These are phyloP conservation scores for Bipolaris oryzae DNA, from an alignment of 2,329 filamentous ascomycete genomes.

Conservation along the genomic window DNA sequence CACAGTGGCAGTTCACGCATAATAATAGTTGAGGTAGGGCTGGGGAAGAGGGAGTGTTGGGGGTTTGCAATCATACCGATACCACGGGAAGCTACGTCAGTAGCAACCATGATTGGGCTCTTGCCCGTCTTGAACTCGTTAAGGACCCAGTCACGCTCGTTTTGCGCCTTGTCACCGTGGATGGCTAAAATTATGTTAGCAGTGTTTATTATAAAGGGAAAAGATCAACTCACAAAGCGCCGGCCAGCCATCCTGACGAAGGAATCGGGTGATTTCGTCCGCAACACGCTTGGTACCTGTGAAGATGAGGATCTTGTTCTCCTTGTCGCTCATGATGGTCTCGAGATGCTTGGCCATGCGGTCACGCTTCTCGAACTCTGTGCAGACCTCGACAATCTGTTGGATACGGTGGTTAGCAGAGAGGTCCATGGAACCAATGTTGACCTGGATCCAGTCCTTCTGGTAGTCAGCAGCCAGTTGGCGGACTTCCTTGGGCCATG, in stretches of 20 bases:
- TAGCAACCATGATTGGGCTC: conserved; percentile 99
- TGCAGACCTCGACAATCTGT: conserved; percentile 95
- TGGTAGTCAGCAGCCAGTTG: conserved; percentile 90
- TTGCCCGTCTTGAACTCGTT: conserved; percentile 99
- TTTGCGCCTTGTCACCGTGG: conserved; percentile 99
- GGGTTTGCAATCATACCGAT: conserved; percentile 92
- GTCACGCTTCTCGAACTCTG: conserved; percentile 96
- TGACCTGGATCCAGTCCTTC: conserved; percentile 97
- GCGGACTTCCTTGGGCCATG: conserved; percentile 98
- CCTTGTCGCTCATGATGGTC: conserved; percentile 95
- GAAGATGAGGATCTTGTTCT: conserved; percentile 95
- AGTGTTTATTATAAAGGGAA: conserved; percentile 8
- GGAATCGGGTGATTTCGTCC: conserved; percentile 95
- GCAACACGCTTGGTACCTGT: conserved; percentile 86
- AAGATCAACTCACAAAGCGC: conserved; percentile 75
- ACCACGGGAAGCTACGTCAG: conserved; percentile 99
- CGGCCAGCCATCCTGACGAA: conserved; percentile 97
- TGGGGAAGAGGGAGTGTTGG: conserved; percentile 50
- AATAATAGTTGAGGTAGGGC: conserved; percentile 51
- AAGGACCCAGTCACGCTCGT: conserved; percentile 98
- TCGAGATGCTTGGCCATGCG: conserved; percentile 97
- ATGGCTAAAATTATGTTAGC: conserved; percentile 70
- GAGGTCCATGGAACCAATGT: conserved; percentile 94
- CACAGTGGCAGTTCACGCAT: conserved; percentile 70
- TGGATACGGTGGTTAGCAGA: conserved; percentile 98